A percentile compares a stretch with the other conserved stretches of the same genome.
phyloP scores from a whole-genome alignment of 768 basidiomycete species.

The Pulveroboletus sp. region DNA sequence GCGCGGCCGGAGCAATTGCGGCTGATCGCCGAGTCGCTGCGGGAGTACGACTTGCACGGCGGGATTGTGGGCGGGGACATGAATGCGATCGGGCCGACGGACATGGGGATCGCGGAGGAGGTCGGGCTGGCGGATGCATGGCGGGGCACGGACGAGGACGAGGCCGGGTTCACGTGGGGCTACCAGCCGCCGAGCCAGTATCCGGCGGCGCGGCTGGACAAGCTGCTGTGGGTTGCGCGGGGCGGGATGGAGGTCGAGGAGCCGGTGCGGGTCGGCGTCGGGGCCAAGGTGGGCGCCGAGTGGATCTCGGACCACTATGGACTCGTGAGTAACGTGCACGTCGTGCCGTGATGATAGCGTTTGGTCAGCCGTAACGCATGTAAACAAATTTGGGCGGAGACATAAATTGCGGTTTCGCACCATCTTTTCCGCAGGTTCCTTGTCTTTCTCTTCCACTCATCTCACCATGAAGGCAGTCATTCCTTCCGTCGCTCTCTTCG shows the following conservation, averaged over 20 bases:
- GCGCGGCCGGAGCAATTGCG: slow-evolving; percentile 49
- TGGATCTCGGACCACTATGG: slow-evolving; percentile 75
- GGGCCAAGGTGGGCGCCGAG: slow-evolving; percentile 39
- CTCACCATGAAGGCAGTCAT: slow-evolving; percentile 47
- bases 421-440: slow-evolving; percentile 20
- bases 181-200: slow-evolving; percentile 48
- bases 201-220: slow-evolving; percentile 62
- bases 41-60: slow-evolving; percentile 44
- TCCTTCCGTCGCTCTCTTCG: slow-evolving; percentile 41
- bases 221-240: slow-evolving; percentile 54
- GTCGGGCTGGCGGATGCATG: slow-evolving; percentile 62
- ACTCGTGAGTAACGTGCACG: slow-evolving; percentile 40
- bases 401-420: slow-evolving; percentile 26
- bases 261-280: slow-evolving; percentile 56
- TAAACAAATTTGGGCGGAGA: slow-evolving; percentile 28
- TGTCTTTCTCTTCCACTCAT: slow-evolving; percentile 9
- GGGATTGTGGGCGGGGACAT: slow-evolving; percentile 72
- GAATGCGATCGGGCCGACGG: slow-evolving; percentile 57
- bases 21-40: slow-evolving; percentile 50
- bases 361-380: slow-evolving; percentile 3
- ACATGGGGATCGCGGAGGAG: slow-evolving; percentile 39
- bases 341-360: slow-evolving; percentile 22
- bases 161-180: slow-evolving; percentile 65
- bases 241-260: slow-evolving; percentile 50
- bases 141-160: slow-evolving; percentile 41